Conservation (phyloP, 1,284 basidiomycete species). For the Gomphus bonarii region DNA sequence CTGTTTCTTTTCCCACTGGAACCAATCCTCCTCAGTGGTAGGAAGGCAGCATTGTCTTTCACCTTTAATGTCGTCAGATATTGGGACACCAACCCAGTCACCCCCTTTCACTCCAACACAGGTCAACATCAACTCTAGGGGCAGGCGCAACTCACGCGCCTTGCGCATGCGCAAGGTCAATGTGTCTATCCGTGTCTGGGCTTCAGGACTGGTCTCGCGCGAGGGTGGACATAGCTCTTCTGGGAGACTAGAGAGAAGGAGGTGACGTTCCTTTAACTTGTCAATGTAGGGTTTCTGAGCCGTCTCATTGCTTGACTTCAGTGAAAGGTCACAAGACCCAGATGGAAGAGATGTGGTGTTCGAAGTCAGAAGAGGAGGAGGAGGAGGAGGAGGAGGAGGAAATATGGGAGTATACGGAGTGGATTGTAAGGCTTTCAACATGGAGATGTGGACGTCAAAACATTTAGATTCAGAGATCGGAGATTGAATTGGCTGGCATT, state of each 20-base stretch:
- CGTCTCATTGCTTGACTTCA: not conserved
- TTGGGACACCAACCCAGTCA: not conserved
- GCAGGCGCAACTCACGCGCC: slow-evolving; percentile 11
- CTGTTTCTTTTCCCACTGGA: slow-evolving; percentile 14
- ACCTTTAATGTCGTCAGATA: slow-evolving; percentile 6
- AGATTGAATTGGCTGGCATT: not conserved
- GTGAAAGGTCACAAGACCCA: slow-evolving; percentile 2
- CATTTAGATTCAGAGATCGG: not conserved
- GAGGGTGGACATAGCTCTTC: slow-evolving; percentile 15
- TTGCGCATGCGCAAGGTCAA: slow-evolving; percentile 13
- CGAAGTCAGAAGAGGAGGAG: slow-evolving; percentile 1
- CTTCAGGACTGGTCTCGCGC: slow-evolving; percentile 11
- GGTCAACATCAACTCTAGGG: slow-evolving; percentile 11
- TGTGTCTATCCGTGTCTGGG: slow-evolving; percentile 8
- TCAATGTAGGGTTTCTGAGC: slow-evolving; percentile 12
- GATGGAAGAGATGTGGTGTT: slow-evolving; percentile 2
- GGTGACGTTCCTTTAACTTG: slow-evolving; percentile 14
- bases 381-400: slow-evolving; percentile 11
- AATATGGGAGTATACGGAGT: slow-evolving; percentile 16
- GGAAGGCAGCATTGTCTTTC: slow-evolving; percentile 13
- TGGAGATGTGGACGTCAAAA: not conserved
- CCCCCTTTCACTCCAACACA: slow-evolving; percentile 11
- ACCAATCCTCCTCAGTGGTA: slow-evolving; percentile 17
- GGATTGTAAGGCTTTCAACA: not conserved
- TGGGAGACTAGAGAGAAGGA: slow-evolving; percentile 13